Evolutionary conservation across 2,329 filamentous ascomycete genomes (phyloP).

Genomic region (Calycina herbarum): DNA sequence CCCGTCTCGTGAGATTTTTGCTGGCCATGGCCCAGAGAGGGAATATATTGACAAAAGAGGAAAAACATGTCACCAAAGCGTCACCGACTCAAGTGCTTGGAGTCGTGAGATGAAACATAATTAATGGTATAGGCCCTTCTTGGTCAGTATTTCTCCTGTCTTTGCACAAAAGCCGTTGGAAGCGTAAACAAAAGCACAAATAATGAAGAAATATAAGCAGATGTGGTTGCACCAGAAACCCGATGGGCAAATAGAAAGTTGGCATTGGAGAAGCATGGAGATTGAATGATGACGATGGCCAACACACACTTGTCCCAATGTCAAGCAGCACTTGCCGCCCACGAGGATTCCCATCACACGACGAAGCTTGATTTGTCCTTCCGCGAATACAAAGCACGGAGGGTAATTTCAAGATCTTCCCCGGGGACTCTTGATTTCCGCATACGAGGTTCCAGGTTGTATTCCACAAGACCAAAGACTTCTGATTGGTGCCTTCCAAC

Average conservation of each 20-base stretch:
- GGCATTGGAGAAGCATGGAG: background rate
- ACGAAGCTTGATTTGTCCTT: constrained; percentile 5
- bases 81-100: constrained; percentile 1
- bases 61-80: background rate
- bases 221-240: background rate
- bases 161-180: background rate
- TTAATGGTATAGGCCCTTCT: background rate
- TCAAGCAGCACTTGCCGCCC: background rate
- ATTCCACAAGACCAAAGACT: background rate
- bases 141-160: background rate
- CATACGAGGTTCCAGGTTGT: background rate
- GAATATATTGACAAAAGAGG: background rate
- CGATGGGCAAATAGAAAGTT: background rate
- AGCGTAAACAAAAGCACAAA: constrained; percentile 2
- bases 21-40: background rate
- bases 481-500: background rate
- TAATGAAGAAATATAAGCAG: background rate
- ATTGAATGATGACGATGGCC: background rate
- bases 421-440: background rate
- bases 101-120: background rate
- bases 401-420: background rate
- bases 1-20: background rate
- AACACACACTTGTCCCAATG: background rate
- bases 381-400: background rate
- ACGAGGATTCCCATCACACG: background rate